phyloP scores from a whole-genome alignment of 148 eudicot species.

The Chenopodium formosanum region DNA sequence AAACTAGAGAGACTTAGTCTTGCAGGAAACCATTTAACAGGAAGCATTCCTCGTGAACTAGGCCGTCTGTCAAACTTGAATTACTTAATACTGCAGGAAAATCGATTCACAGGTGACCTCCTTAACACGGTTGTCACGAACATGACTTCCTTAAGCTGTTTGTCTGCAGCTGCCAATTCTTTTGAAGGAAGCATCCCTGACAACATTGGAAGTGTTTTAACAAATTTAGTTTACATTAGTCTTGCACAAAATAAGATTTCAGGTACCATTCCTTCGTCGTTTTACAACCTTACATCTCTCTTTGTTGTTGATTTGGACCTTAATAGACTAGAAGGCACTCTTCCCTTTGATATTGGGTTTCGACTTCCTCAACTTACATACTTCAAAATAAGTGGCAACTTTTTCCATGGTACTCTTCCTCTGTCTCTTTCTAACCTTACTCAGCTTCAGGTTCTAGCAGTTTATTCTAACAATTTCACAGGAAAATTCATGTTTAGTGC shows the following conservation, averaged over 20 bases:
- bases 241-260: not conserved
- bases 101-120: not conserved
- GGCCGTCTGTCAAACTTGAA: not conserved
- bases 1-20: not conserved
- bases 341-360: no score
- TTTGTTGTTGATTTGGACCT: no score
- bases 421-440: not conserved
- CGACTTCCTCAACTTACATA: no score
- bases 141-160: not conserved
- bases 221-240: no score
- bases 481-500: constrained; percentile 17
- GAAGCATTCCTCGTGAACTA: not conserved
- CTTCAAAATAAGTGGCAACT: no score
- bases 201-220: not conserved
- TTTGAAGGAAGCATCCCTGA: not conserved
- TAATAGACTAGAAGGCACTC: no score
- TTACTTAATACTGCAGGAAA: not conserved
- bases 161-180: not conserved
- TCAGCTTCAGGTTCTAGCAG: not conserved
- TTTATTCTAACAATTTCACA: constrained; percentile 1
- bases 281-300: not conserved
- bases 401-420: no score
- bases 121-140: not conserved
- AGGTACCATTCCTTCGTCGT: not conserved
- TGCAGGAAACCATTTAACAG: not conserved